Percentiles rank a stretch among this genome's conserved stretches.
These are phyloP conservation scores for Ensete ventricosum DNA, from an alignment of 176 grass and related monocot species.

Conservation along the genomic window DNA sequence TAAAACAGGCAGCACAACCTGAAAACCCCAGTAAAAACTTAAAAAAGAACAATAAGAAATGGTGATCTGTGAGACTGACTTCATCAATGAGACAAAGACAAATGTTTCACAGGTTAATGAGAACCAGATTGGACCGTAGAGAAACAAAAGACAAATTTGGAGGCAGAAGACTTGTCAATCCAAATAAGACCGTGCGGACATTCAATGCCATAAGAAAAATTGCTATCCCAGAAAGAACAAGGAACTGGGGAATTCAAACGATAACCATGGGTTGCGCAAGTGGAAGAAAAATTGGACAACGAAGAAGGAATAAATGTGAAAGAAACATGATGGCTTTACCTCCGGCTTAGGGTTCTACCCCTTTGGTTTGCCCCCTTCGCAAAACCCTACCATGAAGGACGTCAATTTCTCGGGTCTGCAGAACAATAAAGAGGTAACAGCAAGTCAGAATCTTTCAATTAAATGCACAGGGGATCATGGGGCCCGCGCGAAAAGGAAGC, in stretches of 20 bases:
- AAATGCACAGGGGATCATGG: neutral
- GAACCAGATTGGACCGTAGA: neutral
- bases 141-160: neutral
- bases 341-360: neutral
- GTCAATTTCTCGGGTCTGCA: neutral
- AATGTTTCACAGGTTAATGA: too few species aligned
- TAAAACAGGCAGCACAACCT: neutral
- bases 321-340: neutral
- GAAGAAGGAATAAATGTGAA: neutral
- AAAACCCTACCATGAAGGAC: constrained; percentile 4
- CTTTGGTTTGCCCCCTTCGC: neutral
- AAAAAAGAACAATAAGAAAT: too few species aligned
- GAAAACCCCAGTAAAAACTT: too few species aligned
- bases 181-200: neutral
- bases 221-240: neutral
- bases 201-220: too few species aligned
- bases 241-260: neutral
- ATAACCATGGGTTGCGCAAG: neutral
- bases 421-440: neutral
- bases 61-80: too few species aligned
- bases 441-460: constrained; percentile 1
- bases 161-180: neutral
- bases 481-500: neutral
- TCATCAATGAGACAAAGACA: too few species aligned
- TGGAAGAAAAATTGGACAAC: neutral